Evolutionary conservation across 495 filamentous ascomycete species (phyloP).

Genomic region (Xylaria acuta): DNA sequence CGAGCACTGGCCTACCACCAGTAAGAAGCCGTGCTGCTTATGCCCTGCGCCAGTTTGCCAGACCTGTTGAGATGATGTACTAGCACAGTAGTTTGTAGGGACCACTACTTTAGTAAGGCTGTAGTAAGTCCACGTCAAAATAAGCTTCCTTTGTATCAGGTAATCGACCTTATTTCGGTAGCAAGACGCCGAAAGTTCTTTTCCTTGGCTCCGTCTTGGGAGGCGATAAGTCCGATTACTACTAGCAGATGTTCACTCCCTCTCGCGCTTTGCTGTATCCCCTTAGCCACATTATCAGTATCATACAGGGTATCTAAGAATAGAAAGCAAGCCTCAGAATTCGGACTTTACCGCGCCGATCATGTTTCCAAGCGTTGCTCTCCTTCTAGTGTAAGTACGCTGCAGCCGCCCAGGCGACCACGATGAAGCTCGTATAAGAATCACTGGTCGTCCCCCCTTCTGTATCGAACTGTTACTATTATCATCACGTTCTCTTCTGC

Average conservation of each 20-base stretch:
- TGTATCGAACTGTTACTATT: background rate
- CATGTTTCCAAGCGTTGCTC: background rate
- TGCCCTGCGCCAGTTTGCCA: background rate
- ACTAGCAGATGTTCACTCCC: background rate
- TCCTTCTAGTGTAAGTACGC: too few relatives aligned
- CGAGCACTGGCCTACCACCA: too few relatives aligned
- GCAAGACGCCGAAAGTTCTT: background rate
- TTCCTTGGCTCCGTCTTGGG: background rate
- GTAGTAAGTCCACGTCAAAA: constrained; percentile 23
- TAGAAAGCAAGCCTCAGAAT: background rate
- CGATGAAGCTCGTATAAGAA: constrained; percentile 11
- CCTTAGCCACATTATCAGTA: background rate
- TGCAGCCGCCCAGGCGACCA: background rate
- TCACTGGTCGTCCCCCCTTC: background rate
- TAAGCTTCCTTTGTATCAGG: constrained; percentile 8
- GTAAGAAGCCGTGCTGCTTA: background rate
- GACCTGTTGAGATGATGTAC: background rate
- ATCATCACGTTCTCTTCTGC: constrained; percentile 13
- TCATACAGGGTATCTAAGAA: background rate
- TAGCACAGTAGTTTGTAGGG: background rate
- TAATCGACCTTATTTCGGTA: constrained; percentile 17
- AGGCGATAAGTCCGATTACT: constrained; percentile 16
- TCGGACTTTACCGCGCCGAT: background rate
- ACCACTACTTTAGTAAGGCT: constrained; percentile 15
- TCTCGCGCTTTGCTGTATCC: background rate